Evolutionary conservation across 257 asterid genomes (phyloP).

Genomic region (Solanum neorickii): DNA sequence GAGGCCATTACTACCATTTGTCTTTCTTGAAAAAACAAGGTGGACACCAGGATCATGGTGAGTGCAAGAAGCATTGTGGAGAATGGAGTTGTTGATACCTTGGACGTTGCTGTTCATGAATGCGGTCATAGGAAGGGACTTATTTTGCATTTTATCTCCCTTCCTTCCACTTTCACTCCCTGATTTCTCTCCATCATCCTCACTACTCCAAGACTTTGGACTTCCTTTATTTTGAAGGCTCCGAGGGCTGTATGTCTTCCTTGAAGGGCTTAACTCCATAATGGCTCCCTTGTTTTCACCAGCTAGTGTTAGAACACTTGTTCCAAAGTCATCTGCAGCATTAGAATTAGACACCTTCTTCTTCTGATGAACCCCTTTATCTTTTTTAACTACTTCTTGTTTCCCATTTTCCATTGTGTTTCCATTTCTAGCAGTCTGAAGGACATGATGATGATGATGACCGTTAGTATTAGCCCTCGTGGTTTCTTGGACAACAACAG

Average conservation of each 20-base stretch:
- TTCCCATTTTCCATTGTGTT: background rate
- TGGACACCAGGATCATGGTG: constrained; percentile 15
- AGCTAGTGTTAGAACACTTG: constrained; percentile 7
- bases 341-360: background rate
- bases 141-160: background rate
- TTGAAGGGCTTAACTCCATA: constrained; percentile 7
- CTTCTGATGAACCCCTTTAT: background rate
- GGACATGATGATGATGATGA: background rate
- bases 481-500: constrained; percentile 4
- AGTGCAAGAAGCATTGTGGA: constrained; percentile 3
- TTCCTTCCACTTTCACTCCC: constrained; percentile 1
- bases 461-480: background rate
- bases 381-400: background rate
- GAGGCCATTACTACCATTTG: background rate
- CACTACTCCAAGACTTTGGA: background rate
- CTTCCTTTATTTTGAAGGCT: background rate
- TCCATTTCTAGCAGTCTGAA: background rate
- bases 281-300: constrained; percentile 14
- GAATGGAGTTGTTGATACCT: constrained; percentile 9
- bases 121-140: background rate
- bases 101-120: constrained; percentile 12
- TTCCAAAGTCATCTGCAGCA: background rate
- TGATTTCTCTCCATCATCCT: background rate
- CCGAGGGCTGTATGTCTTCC: background rate
- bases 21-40: background rate